phyloP scores from a whole-genome alignment of 352 stramenopile species.

The Plasmopara muralis region DNA sequence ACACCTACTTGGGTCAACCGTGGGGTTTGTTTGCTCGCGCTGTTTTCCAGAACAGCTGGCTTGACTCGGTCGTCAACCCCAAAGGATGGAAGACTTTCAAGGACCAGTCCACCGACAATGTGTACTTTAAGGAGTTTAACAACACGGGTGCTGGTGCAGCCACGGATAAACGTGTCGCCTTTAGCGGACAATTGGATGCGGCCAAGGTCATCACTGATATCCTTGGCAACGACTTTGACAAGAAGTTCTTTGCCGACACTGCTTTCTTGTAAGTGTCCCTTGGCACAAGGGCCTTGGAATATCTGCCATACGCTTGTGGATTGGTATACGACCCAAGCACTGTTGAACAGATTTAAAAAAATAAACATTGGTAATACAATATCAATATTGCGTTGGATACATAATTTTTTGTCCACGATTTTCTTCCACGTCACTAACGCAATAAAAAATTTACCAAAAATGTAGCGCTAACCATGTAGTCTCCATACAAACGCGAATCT shows the following conservation, averaged over 20 bases:
- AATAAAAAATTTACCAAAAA: too few relatives aligned
- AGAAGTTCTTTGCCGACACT: background rate
- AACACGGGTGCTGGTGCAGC: conserved; percentile 3
- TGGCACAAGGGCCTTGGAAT: too few relatives aligned
- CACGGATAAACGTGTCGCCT: background rate
- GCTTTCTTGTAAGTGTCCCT: background rate
- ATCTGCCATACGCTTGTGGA: too few relatives aligned
- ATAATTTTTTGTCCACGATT: too few relatives aligned
- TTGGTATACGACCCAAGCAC: too few relatives aligned
- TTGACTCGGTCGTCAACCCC: conserved; percentile 7
- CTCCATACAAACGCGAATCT: too few relatives aligned
- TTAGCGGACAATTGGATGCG: conserved; percentile 3
- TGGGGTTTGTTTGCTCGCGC: conserved; percentile 7
- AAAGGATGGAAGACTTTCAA: too few relatives aligned
- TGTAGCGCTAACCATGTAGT: too few relatives aligned
- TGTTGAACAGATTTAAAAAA: too few relatives aligned
- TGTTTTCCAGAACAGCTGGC: conserved; percentile 13
- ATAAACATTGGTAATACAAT: too few relatives aligned
- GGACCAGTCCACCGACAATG: background rate
- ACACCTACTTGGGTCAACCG: conserved; percentile 2
- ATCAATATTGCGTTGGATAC: too few relatives aligned
- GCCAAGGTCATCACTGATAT: conserved; percentile 2
- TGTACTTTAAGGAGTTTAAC: conserved; percentile 9
- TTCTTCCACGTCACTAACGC: too few relatives aligned
- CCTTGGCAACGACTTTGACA: conserved; percentile 1